Conservation (phyloP, 257 asterid species). For the Craterostigma plantagineum region DNA sequence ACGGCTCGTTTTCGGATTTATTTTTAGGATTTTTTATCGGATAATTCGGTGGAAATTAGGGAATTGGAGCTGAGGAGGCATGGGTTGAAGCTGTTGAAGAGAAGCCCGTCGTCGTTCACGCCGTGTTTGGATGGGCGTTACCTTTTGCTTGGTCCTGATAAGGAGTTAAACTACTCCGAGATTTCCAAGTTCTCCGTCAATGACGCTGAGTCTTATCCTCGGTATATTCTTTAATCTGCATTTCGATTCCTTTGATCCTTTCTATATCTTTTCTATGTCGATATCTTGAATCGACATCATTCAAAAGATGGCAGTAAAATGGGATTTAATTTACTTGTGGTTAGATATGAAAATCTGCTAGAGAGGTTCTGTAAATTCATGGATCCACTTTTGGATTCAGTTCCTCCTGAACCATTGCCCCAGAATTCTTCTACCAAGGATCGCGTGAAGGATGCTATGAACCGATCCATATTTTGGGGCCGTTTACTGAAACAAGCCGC, state of each 20-base stretch:
- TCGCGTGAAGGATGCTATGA: conserved; percentile 50
- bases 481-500: conserved; percentile 41
- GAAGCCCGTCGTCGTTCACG: conserved; percentile 83
- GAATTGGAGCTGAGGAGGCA: conserved; percentile 72
- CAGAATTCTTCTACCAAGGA: conserved; percentile 27
- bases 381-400: conserved; percentile 78
- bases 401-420: conserved; percentile 62
- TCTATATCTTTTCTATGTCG: not conserved
- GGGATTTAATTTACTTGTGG: not conserved
- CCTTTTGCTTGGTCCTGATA: conserved; percentile 69
- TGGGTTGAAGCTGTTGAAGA: conserved; percentile 70
- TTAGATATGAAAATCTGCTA: conserved; percentile 58
- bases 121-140: conserved; percentile 89
- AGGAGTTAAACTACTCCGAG: conserved; percentile 48
- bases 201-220: conserved; percentile 74
- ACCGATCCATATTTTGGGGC: conserved; percentile 66
- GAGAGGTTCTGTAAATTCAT: conserved; percentile 69
- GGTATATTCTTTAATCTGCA: conserved; percentile 14
- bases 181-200: conserved; percentile 72
- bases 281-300: too few species aligned
- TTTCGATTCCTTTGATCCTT: not conserved
- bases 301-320: too few species aligned
- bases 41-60: conserved; percentile 15
- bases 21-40: not conserved
- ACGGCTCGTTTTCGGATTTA: not conserved